Conservation (phyloP, 1,284 basidiomycete species). For the Vanrija humicola region DNA sequence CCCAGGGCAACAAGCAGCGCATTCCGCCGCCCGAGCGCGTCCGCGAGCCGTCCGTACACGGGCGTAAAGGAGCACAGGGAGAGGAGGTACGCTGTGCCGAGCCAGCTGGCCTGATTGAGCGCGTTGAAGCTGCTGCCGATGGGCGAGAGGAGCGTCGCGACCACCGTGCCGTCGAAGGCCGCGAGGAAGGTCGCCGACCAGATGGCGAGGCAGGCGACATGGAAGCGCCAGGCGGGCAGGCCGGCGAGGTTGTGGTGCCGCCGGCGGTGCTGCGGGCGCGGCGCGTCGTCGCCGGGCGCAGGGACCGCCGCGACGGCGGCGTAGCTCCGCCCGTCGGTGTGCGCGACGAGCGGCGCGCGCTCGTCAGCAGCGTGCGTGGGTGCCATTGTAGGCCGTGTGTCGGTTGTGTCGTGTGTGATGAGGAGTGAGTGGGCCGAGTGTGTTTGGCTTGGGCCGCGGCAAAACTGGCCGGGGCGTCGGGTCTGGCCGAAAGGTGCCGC, state of each 20-base stretch:
- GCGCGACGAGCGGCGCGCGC: too few species aligned
- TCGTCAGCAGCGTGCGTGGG: too few species aligned
- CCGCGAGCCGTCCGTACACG: slow-evolving; percentile 77
- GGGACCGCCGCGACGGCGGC: too few species aligned
- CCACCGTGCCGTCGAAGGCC: slow-evolving; percentile 65
- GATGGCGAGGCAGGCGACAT: slow-evolving; percentile 27
- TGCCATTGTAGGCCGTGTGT: too few species aligned
- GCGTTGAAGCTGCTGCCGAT: slow-evolving; percentile 45
- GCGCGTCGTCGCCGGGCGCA: too few species aligned
- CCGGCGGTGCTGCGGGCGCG: too few species aligned
- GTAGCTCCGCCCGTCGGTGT: too few species aligned
- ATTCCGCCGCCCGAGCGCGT: slow-evolving; percentile 78
- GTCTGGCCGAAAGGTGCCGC: too few species aligned
- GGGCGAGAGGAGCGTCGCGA: slow-evolving; percentile 57
- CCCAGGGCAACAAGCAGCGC: slow-evolving; percentile 64
- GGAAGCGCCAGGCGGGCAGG: slow-evolving; percentile 30
- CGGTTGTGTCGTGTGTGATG: too few species aligned
- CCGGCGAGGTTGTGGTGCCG: slow-evolving; percentile 40
- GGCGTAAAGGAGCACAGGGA: slow-evolving; percentile 84
- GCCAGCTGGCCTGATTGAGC: slow-evolving; percentile 66
- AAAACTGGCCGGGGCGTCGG: too few species aligned
- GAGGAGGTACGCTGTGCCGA: slow-evolving; percentile 58
- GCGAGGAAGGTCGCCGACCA: slow-evolving; percentile 58
- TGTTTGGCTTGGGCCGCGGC: too few species aligned
- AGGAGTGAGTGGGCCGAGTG: too few species aligned